Percentiles rank a stretch among this genome's conserved stretches.
Evolutionary conservation across 371 early-diverging fungal genomes (phyloP).

Genomic region (Mortierella sp.): DNA sequence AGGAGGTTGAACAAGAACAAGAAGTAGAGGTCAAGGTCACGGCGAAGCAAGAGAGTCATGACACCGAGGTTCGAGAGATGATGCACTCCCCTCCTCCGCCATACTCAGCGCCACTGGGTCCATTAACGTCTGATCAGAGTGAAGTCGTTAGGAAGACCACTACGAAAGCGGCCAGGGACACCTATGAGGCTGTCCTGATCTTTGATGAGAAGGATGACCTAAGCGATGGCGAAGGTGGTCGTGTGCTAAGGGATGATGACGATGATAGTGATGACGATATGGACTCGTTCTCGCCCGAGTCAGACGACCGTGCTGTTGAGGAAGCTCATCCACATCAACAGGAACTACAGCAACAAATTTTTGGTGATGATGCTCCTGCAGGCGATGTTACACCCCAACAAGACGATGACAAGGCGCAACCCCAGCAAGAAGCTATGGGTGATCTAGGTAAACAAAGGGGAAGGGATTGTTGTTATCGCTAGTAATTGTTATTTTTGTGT

Average conservation of each 20-base stretch:
- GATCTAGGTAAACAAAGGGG: too few relatives aligned
- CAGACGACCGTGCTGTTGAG: neutral
- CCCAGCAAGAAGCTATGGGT: neutral
- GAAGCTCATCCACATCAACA: neutral
- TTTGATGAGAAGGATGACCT: conserved; percentile 49
- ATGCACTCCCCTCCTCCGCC: neutral
- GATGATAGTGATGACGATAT: conserved; percentile 13
- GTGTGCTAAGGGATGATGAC: conserved; percentile 2
- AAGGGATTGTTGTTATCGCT: too few relatives aligned
- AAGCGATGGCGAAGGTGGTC: conserved; percentile 38
- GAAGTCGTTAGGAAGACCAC: neutral
- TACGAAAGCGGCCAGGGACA: conserved; percentile 8
- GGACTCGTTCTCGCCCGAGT: too few relatives aligned
- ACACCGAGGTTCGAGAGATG: neutral
- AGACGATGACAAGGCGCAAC: conserved; percentile 15
- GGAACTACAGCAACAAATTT: neutral
- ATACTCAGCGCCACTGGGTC: neutral
- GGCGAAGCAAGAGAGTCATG: neutral
- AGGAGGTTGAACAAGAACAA: neutral
- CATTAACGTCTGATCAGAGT: neutral
- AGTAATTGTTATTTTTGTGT: neutral
- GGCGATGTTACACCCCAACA: conserved; percentile 34
- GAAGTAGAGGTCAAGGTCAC: neutral
- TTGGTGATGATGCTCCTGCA: conserved; percentile 6
- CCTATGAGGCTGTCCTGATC: conserved; percentile 33